A percentile compares a stretch with the other conserved stretches of the same genome.
These are phyloP conservation scores for Neurospora sp. DNA, from an alignment of 495 filamentous ascomycete genomes.

Conservation along the genomic window DNA sequence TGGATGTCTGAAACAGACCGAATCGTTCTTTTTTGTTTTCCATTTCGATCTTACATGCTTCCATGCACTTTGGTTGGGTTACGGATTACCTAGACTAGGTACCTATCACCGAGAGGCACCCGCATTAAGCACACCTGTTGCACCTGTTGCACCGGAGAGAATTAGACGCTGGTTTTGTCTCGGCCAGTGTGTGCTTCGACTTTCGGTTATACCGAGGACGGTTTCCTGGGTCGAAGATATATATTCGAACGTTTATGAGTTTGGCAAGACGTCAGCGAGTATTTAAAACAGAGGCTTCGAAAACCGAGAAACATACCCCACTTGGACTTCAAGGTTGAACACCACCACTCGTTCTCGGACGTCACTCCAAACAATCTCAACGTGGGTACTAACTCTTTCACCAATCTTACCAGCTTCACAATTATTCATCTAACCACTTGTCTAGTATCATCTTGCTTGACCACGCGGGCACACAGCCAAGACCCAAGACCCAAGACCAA, in stretches of 20 bases:
- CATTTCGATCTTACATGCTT: neutral
- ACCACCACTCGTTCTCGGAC: neutral
- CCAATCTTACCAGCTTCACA: neutral
- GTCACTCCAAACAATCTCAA: neutral
- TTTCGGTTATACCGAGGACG: neutral
- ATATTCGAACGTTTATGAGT: neutral
- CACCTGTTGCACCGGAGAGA: neutral
- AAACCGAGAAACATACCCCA: neutral
- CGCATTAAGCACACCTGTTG: neutral
- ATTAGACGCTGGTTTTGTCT: neutral
- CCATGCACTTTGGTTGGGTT: neutral
- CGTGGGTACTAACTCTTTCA: neutral
- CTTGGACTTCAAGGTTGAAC: neutral
- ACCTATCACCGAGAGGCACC: neutral
- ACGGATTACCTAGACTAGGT: neutral
- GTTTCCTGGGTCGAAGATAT: neutral
- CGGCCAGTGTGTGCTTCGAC: neutral
- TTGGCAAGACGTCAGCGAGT: neutral
- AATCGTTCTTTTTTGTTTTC: neutral
- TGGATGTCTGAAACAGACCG: neutral
- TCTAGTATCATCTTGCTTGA: neutral
- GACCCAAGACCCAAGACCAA: neutral
- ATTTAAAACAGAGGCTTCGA: neutral
- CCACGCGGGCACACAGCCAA: too few relatives aligned
- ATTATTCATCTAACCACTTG: neutral